Evolutionary conservation across 2,329 filamentous ascomycete genomes (phyloP).

Genomic region (Fusarium verticillioides): DNA sequence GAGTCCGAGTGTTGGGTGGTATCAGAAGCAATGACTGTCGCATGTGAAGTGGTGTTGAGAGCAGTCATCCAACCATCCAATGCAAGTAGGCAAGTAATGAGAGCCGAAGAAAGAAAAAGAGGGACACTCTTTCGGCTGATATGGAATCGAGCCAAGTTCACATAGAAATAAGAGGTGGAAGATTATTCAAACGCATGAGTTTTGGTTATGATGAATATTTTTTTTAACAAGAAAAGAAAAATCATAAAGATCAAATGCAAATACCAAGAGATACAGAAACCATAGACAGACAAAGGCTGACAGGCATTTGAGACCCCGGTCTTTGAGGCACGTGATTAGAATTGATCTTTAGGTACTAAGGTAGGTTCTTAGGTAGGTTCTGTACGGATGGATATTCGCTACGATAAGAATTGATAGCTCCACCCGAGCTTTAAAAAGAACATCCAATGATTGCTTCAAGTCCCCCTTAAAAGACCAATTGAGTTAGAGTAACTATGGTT

Average conservation of each 20-base stretch:
- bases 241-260: background rate
- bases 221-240: no score
- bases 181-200: background rate
- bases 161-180: background rate
- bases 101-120: background rate
- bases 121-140: background rate
- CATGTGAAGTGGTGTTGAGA: conserved; percentile 23
- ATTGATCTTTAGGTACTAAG: background rate
- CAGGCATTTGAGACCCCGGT: background rate
- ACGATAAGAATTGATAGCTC: conserved; percentile 1
- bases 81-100: background rate
- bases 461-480: background rate
- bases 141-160: background rate
- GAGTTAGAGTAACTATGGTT: background rate
- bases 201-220: no score
- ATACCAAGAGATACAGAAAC: background rate
- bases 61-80: conserved; percentile 7
- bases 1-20: conserved; percentile 7
- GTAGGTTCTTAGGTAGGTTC: background rate
- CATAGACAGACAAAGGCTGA: background rate
- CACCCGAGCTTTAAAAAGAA: conserved; percentile 27
- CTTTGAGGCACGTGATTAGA: conserved; percentile 7
- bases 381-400: background rate
- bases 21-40: conserved; percentile 11
- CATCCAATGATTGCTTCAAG: background rate